Percentiles rank a stretch among this genome's conserved stretches.
Conservation (phyloP, 306 rosid genomes). For the Mimosa bimucronata region DNA sequence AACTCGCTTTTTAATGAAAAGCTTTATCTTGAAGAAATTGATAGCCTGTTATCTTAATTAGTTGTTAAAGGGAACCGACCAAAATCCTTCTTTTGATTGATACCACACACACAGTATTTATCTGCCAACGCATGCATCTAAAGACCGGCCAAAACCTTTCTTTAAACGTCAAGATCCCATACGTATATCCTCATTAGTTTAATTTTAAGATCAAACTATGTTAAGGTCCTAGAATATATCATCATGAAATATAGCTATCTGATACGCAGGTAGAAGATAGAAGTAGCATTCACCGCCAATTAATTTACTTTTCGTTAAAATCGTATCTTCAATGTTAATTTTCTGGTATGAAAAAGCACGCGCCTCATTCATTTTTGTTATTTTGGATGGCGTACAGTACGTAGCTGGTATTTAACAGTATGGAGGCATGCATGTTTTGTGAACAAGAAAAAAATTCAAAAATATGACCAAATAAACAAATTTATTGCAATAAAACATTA, state of each 20-base stretch:
- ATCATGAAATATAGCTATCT: neutral
- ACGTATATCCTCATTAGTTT: too few species aligned
- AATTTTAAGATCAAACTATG: too few species aligned
- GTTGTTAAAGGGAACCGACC: too few species aligned
- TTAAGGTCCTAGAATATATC: neutral
- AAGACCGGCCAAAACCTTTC: neutral
- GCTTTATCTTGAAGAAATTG: too few species aligned
- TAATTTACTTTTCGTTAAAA: neutral
- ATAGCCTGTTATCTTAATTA: too few species aligned
- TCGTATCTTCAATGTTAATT: too few species aligned
- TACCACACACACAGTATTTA: too few species aligned
- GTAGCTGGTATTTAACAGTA: too few species aligned
- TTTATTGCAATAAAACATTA: neutral
- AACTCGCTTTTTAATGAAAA: too few species aligned
- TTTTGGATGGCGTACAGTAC: neutral
- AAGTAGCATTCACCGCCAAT: neutral
- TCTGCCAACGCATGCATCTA: conserved; percentile 33
- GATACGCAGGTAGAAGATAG: neutral
- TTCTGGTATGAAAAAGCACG: too few species aligned
- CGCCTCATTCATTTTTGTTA: neutral
- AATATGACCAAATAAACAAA: neutral
- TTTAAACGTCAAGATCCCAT: neutral
- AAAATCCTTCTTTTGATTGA: too few species aligned
- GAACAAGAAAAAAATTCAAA: neutral
- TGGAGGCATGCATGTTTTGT: neutral